These are phyloP conservation scores for Cyberlindnera japonica DNA, from an alignment of 805 yeast species.

Conservation along the genomic window DNA sequence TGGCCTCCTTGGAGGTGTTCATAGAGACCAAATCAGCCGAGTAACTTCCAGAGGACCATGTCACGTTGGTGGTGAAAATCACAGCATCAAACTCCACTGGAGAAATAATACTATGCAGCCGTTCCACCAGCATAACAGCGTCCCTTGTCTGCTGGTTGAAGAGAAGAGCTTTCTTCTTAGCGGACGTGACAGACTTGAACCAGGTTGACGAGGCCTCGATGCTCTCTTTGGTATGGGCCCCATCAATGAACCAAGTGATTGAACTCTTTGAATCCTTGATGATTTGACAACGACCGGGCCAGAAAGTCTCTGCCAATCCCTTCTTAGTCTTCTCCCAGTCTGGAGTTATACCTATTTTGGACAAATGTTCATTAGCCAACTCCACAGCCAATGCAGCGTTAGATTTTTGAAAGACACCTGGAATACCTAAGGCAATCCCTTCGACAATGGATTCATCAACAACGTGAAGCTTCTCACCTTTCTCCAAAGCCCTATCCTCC, in stretches of 20 bases:
- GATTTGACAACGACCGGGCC: constrained; percentile 97
- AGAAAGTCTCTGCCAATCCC: constrained; percentile 66
- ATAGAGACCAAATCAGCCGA: constrained; percentile 80
- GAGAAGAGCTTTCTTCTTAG: constrained; percentile 48
- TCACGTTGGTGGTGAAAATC: constrained; percentile 85
- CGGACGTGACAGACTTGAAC: constrained; percentile 49
- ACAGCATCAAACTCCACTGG: constrained; percentile 63
- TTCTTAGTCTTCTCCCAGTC: constrained; percentile 24
- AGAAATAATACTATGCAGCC: constrained; percentile 43
- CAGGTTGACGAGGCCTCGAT: constrained; percentile 77
- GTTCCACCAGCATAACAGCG: constrained; percentile 57
- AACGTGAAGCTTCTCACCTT: constrained; percentile 45
- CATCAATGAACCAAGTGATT: constrained; percentile 84
- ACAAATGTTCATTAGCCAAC: constrained; percentile 59
- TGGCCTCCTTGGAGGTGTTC: constrained; percentile 74
- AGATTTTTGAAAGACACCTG: constrained; percentile 77
- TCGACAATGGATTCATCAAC: constrained; percentile 39
- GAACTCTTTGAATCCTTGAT: constrained; percentile 38
- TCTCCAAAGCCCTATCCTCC: constrained; percentile 65
- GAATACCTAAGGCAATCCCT: constrained; percentile 54
- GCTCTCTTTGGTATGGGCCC: constrained; percentile 93
- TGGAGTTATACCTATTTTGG: constrained; percentile 40
- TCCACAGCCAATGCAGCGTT: constrained; percentile 88
- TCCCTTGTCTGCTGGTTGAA: constrained; percentile 96
- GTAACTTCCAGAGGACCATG: constrained; percentile 82